Evolutionary conservation across 2,329 filamentous ascomycete genomes (phyloP).

Genomic region (Leptosphaerulina australis): DNA sequence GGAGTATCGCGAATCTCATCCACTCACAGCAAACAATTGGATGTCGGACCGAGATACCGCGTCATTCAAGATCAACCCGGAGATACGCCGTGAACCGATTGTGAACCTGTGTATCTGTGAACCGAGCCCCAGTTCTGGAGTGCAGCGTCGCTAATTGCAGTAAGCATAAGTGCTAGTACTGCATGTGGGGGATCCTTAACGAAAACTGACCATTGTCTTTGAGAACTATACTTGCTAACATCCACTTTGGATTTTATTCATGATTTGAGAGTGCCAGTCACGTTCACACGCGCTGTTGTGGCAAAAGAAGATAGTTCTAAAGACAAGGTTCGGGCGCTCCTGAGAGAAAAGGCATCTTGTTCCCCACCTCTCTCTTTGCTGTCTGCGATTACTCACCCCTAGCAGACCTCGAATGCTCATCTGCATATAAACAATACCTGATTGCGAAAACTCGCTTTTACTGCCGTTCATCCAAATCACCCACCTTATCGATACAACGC

Average conservation of each 20-base stretch:
- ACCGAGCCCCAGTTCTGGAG: constrained; percentile 8
- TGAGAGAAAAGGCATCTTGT: not conserved
- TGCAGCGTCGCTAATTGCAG: constrained; percentile 3
- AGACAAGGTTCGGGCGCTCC: not conserved
- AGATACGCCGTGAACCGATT: constrained; percentile 9
- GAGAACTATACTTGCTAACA: not conserved
- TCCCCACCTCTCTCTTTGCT: not conserved
- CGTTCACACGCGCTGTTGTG: not conserved
- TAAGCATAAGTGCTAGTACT: constrained; percentile 1
- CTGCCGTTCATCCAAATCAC: not conserved
- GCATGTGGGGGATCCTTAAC: constrained; percentile 4
- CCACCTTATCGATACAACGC: not conserved
- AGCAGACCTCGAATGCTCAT: not conserved
- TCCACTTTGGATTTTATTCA: not conserved
- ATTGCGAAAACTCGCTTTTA: not conserved
- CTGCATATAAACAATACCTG: not conserved
- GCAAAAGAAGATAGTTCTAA: not conserved
- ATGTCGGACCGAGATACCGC: constrained; percentile 21
- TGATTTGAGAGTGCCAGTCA: not conserved
- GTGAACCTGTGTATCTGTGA: not conserved
- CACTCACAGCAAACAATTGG: not conserved
- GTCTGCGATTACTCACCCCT: not conserved
- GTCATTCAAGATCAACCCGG: not conserved
- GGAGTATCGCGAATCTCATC: not conserved
- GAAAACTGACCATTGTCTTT: not conserved